Conservation (phyloP, 75 land plant species). For the Sequoia sempervirens region DNA sequence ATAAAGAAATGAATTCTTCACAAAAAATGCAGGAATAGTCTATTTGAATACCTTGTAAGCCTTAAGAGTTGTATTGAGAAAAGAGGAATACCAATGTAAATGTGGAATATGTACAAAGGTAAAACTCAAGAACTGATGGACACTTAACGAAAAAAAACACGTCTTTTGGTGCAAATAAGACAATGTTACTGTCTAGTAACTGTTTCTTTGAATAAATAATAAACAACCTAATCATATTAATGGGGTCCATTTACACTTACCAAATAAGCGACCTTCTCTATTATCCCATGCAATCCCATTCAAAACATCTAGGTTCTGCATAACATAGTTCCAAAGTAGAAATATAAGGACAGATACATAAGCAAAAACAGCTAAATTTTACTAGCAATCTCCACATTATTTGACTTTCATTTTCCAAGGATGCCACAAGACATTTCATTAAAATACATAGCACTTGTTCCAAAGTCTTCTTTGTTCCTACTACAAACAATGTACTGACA, state of each 20-base stretch:
- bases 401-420: not conserved
- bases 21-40: not conserved
- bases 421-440: not conserved
- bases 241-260: slow-evolving; percentile 31
- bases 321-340: slow-evolving; percentile 11
- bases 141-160: not conserved
- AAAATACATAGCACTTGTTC: not conserved
- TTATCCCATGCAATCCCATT: slow-evolving; percentile 99
- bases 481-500: not conserved
- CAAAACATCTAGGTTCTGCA: slow-evolving; percentile 78
- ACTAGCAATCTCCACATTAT: not conserved
- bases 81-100: not conserved
- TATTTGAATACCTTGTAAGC: not conserved
- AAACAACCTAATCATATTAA: not conserved
- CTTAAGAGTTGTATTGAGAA: not conserved
- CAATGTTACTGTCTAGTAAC: not conserved
- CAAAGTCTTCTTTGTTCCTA: not conserved
- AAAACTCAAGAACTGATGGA: not conserved
- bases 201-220: not conserved
- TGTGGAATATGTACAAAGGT: not conserved
- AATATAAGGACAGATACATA: not conserved
- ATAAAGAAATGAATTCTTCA: not conserved
- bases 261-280: slow-evolving; percentile 60
- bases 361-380: not conserved
- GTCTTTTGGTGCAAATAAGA: not conserved